Percentiles rank a stretch among this genome's conserved stretches.
phyloP scores from a whole-genome alignment of 768 basidiomycete genomes.

The Termitomyces sp. region DNA sequence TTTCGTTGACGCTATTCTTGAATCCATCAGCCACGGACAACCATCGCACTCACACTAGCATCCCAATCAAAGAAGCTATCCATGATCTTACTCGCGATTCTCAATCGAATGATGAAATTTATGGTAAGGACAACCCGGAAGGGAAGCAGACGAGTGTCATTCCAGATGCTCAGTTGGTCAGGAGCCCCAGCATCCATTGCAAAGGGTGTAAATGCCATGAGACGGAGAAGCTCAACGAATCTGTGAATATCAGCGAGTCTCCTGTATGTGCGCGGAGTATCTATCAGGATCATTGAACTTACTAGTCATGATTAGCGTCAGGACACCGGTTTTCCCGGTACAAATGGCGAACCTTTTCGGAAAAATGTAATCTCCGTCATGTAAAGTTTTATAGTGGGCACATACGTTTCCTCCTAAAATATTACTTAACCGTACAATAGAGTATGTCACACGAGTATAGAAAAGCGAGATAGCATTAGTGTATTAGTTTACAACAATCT shows the following conservation, averaged over 20 bases:
- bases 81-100: not conserved
- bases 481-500: not conserved
- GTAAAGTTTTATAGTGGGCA: not conserved
- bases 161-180: not conserved
- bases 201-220: conserved; percentile 4
- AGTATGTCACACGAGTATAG: not conserved
- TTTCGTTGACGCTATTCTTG: not conserved
- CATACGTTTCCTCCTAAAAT: no score
- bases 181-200: conserved; percentile 1
- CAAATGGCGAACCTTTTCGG: not conserved
- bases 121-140: not conserved
- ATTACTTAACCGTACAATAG: not conserved
- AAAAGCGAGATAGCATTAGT: not conserved
- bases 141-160: not conserved
- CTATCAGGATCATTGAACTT: not conserved
- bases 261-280: not conserved
- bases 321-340: not conserved
- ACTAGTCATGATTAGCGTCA: not conserved
- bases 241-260: not conserved
- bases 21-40: not conserved
- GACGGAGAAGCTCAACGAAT: not conserved
- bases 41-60: not conserved
- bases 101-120: not conserved
- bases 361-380: not conserved
- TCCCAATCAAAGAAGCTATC: conserved; percentile 1